phyloP scores from a whole-genome alignment of 1,284 basidiomycete species.

The Ceratobasidium sp. region DNA sequence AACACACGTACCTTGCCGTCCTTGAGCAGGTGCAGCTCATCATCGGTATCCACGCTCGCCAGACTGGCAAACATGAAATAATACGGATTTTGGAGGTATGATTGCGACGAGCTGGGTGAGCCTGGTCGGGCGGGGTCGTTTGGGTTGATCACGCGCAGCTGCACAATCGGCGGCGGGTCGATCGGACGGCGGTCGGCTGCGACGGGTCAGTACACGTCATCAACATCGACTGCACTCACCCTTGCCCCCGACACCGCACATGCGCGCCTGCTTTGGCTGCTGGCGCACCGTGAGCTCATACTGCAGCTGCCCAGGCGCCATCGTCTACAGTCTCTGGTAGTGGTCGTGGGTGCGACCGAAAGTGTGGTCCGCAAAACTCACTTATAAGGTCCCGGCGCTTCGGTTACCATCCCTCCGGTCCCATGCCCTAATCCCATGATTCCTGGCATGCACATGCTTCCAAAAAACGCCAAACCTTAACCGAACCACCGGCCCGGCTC shows the following conservation, averaged over 20 bases:
- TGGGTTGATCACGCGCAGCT: constrained; percentile 84
- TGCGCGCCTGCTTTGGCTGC: constrained; percentile 68
- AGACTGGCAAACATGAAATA: constrained; percentile 94
- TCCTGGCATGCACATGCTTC: no score
- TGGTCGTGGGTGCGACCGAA: not conserved
- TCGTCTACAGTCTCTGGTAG: not conserved
- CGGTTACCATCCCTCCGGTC: not conserved
- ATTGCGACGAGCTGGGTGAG: constrained; percentile 14
- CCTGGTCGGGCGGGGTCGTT: constrained; percentile 50
- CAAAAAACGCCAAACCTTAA: not conserved
- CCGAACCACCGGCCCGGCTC: not conserved
- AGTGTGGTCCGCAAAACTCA: constrained; percentile 13
- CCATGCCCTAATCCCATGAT: no score
- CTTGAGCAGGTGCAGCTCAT: constrained; percentile 92
- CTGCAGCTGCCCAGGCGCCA: constrained; percentile 17
- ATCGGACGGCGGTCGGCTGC: constrained; percentile 90
- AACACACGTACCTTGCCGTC: constrained; percentile 66
- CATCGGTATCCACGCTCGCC: constrained; percentile 84
- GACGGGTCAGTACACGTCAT: constrained; percentile 33
- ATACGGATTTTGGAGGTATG: constrained; percentile 85
- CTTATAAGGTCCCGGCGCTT: not conserved
- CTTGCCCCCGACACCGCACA: constrained; percentile 92
- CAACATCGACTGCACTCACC: constrained; percentile 51
- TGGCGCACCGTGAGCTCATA: constrained; percentile 44
- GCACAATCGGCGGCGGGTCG: constrained; percentile 96